Base-by-base conservation (phyloP, 2,329 filamentous ascomycete species). In the Scolecobasidium constrictum region DNA sequence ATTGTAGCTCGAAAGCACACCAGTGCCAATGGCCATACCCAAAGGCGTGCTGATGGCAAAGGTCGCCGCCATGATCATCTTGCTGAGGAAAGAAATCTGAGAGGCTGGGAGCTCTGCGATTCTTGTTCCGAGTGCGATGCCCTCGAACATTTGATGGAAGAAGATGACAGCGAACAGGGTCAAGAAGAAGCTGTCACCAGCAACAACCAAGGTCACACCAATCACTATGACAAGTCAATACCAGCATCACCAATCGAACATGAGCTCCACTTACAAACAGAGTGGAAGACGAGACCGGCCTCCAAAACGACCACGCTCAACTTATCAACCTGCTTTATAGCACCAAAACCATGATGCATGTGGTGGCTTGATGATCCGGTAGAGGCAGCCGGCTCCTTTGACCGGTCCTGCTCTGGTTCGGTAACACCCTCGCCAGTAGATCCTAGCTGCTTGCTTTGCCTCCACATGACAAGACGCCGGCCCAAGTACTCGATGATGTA, bases 91-190 rank as follows among this genome's bases (percentile, higher is more conserved):
- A 3, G 54, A 50, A 4, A n/a, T 9, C 34, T 36, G 34, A 2
- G 15, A 18, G 11, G 55, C 56, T 43, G 55, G 69, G 1, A 85
- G 66, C 1, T 71, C 69, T 6, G 81, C 78, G 48, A 86, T 86
- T 12, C 79, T 75, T 6, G 77, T 76, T 15, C 83, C 82, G 1
- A 87, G 75, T 1, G 83, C 83, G 36, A 87, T 68, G 3, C 83
- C 83, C 55, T 86, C 82, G 52, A 88, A 85, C 65, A 83, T 77
- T 53, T 86, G 83, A 54, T 86, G 83, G 63, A 86, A 86, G 44
- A 86, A 62, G 45, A 87, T 83, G 42, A 86, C 82, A 35, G 68
- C 58, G 48, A 73, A 65, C 2, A 74, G 60, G 1, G 69, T 72
- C 33, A 64, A 61, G 56, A 73, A 73, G 52, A 64, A 69, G 3